These are phyloP conservation scores for Rhizophora mangle DNA, from an alignment of 345 rosid species.

Conservation along the genomic window DNA sequence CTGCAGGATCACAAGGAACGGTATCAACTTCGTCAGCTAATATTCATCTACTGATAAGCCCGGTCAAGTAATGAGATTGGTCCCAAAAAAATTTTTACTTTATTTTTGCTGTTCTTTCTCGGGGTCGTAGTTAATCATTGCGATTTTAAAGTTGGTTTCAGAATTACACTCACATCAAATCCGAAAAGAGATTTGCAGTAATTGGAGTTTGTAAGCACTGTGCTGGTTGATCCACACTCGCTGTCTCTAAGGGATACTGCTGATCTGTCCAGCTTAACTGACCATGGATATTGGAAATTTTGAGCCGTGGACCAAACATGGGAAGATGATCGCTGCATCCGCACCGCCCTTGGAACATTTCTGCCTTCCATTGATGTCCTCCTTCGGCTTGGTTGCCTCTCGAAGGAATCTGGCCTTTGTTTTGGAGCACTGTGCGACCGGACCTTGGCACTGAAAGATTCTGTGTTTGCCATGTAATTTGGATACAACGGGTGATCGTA, in stretches of 20 bases:
- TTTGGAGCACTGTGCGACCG: constrained; percentile 27
- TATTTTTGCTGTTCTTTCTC: background rate
- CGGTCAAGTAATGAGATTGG: no score
- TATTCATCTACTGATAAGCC: no score
- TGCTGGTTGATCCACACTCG: constrained; percentile 84
- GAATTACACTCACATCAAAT: constrained; percentile 23
- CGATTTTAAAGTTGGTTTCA: constrained; percentile 2
- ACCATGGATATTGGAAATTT: constrained; percentile 65
- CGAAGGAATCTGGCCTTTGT: constrained; percentile 33
- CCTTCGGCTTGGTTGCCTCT: constrained; percentile 64
- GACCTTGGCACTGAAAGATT: constrained; percentile 22
- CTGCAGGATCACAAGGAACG: constrained; percentile 10
- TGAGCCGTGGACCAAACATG: constrained; percentile 57
- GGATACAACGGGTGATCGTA: constrained; percentile 31
- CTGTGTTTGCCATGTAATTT: constrained; percentile 25
- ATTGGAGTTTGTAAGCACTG: constrained; percentile 60
- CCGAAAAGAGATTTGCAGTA: constrained; percentile 59
- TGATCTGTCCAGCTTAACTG: constrained; percentile 76
- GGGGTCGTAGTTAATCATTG: background rate
- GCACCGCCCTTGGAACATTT: constrained; percentile 59
- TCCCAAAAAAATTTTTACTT: no score
- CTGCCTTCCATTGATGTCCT: constrained; percentile 70
- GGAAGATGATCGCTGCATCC: constrained; percentile 94
- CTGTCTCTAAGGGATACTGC: constrained; percentile 66
- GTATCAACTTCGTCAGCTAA: no score